These are phyloP conservation scores for Apiospora phragmitis DNA, from an alignment of 2,329 filamentous ascomycete species.

Conservation along the genomic window DNA sequence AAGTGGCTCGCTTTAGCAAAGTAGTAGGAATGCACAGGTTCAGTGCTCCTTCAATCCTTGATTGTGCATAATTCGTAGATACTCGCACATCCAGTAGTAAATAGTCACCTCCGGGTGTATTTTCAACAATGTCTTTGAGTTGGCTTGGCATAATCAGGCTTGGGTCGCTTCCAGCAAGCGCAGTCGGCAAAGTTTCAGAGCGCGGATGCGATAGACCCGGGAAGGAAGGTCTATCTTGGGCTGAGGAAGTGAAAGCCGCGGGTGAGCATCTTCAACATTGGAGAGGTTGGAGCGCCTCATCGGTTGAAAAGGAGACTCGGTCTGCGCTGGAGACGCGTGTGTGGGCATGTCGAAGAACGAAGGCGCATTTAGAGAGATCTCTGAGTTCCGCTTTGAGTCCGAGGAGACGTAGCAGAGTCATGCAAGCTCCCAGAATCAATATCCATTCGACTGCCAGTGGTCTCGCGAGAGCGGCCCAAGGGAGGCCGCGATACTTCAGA, in stretches of 20 bases:
- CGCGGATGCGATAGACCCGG: conserved; percentile 27
- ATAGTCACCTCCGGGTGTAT: conserved; percentile 41
- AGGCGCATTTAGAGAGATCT: conserved; percentile 44
- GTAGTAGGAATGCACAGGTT: conserved; percentile 96
- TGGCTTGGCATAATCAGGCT: conserved; percentile 54
- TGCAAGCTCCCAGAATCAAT: conserved; percentile 46
- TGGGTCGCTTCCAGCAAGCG: conserved; percentile 46
- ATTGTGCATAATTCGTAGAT: conserved; percentile 75
- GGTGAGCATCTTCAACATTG: conserved; percentile 52
- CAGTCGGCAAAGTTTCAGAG: conserved; percentile 55
- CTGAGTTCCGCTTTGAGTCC: conserved; percentile 55
- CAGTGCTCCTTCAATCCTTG: conserved; percentile 76
- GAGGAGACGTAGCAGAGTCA: conserved; percentile 57
- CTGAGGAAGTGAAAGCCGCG: conserved; percentile 54
- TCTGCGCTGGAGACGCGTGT: conserved; percentile 45
- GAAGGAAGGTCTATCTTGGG: conserved; percentile 44
- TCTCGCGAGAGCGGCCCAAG: conserved; percentile 23
- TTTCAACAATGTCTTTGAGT: conserved; percentile 57
- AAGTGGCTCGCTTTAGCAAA: conserved; percentile 84
- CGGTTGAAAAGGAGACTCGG: conserved; percentile 34
- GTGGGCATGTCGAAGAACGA: conserved; percentile 44
- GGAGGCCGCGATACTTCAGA: conserved; percentile 10
- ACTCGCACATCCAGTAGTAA: conserved; percentile 85
- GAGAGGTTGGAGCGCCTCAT: conserved; percentile 35
- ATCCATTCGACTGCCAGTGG: conserved; percentile 37